Base-by-base conservation (phyloP, 2,329 filamentous ascomycete species). In the Cryphonectria nitschkei region DNA sequence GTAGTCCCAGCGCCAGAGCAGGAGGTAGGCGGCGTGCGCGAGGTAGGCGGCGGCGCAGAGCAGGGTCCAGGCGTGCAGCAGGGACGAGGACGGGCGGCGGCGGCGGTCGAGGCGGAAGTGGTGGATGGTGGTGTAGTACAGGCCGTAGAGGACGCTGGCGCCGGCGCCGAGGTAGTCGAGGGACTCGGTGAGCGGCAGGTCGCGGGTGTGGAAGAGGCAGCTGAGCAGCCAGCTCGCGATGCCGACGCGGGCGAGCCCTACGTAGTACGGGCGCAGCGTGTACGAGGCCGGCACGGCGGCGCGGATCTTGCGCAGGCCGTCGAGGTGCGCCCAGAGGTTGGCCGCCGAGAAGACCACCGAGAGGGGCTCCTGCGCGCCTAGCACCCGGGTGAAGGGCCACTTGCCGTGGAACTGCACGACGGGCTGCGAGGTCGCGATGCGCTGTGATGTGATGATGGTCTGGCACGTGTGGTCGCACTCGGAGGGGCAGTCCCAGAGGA, bases 381-480 rank as follows among this genome's bases (percentile, higher is more conserved):
- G 82, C 78, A 98, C 87, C 75, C 96, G 93, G 80, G 91, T 86
- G 83, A 99, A 99, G 54, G 96, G 96, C 96, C 96, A 99, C 87
- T 99, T 99, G 43, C 96, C 96, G 84, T 99, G 94, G 85, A 95
- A 99, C 83, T 99, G 96, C 70, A 95, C 91, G 65, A 98, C 82
- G 14, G 90, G 87, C 41, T 89, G 88, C 72, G 89, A 87, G 73
- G 87, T 84, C 37, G 88, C 84, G 74, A 94, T 82, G 74, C 95
- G 93, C 71, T 83, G 83, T 76, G 88, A 82, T 70, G 96, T 98
- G 72, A 97, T 87, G 80, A 97, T 92, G 85, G 97, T 95, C 81
- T 99, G 96, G 85, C 96, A 99, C 73, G 93, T 92, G 84, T 99
- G 97, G 85, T 99, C 95, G 89, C 96, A 99, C 87, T 99, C 95